Evolutionary conservation across 768 basidiomycete genomes (phyloP).

Genomic region (Tremella yokohamensis): DNA sequence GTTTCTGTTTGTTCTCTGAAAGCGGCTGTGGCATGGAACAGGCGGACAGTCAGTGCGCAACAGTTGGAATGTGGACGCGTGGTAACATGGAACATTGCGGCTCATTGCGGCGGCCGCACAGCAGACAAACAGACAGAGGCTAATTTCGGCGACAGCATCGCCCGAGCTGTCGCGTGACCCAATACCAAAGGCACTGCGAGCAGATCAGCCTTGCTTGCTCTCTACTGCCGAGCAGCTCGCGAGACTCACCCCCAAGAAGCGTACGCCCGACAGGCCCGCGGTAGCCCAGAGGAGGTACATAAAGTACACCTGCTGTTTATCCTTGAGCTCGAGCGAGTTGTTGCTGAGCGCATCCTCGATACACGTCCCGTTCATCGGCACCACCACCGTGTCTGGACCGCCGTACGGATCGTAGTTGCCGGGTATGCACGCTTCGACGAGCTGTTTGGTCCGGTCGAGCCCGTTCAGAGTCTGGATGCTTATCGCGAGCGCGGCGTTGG

Average conservation of each 20-base stretch:
- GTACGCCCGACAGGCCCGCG: slow-evolving; percentile 36
- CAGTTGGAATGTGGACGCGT: no score
- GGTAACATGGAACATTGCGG: no score
- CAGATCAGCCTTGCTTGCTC: not conserved
- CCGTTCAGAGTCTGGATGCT: slow-evolving; percentile 45
- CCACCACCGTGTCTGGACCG: slow-evolving; percentile 18
- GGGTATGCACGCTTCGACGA: slow-evolving; percentile 39
- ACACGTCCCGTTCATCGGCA: slow-evolving; percentile 39
- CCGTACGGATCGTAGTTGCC: slow-evolving; percentile 15
- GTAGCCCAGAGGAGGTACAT: slow-evolving; percentile 44
- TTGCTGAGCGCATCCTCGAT: slow-evolving; percentile 31
- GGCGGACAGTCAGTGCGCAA: no score
- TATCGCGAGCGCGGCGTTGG: slow-evolving; percentile 47
- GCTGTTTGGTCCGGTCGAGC: slow-evolving; percentile 33
- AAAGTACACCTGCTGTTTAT: slow-evolving; percentile 43
- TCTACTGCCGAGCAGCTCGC: not conserved
- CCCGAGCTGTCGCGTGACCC: slow-evolving; percentile 37
- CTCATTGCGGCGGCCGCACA: not conserved
- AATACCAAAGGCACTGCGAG: slow-evolving; percentile 42
- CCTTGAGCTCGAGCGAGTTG: slow-evolving; percentile 28
- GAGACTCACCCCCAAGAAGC: slow-evolving; percentile 43
- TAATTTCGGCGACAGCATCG: slow-evolving; percentile 39
- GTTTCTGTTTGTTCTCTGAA: no score
- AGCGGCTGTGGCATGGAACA: no score
- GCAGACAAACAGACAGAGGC: no score